Percentiles rank a stretch among this genome's conserved stretches.
These are phyloP conservation scores for Lepidium sativum DNA, from an alignment of 345 rosid genomes.

Conservation along the genomic window DNA sequence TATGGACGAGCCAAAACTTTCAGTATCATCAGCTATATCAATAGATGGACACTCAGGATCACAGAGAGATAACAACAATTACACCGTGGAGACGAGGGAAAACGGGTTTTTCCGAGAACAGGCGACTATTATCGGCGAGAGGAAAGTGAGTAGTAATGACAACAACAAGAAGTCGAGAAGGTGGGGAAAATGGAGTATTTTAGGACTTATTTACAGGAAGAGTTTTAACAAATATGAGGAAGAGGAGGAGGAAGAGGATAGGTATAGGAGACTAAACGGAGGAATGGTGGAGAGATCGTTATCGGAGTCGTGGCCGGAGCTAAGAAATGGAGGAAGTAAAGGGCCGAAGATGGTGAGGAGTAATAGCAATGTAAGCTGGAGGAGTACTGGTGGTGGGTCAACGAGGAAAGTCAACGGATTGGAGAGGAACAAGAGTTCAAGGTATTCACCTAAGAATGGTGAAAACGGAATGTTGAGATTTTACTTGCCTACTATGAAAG, in stretches of 20 bases:
- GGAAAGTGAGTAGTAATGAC: constrained; percentile 30
- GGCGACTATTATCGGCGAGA: constrained; percentile 24
- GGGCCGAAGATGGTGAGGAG: constrained; percentile 75
- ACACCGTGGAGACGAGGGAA: constrained; percentile 36
- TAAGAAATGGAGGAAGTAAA: constrained; percentile 50
- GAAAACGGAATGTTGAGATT: constrained; percentile 78
- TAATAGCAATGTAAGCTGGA: constrained; percentile 94
- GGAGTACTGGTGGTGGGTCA: constrained; percentile 56
- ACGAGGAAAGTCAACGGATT: constrained; percentile 47
- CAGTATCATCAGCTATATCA: constrained; percentile 45
- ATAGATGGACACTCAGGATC: constrained; percentile 67
- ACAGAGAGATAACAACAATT: constrained; percentile 49
- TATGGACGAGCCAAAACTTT: constrained; percentile 66
- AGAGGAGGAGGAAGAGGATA: constrained; percentile 80
- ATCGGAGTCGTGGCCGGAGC: constrained; percentile 91
- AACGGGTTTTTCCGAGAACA: constrained; percentile 42
- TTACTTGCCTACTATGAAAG: constrained; percentile 65
- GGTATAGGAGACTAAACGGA: constrained; percentile 65
- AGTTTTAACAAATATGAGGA: constrained; percentile 80
- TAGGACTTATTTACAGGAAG: constrained; percentile 70
- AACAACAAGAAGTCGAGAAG: constrained; percentile 65
- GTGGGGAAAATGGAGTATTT: constrained; percentile 93
- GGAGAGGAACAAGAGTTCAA: constrained; percentile 75
- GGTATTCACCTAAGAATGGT: constrained; percentile 63
- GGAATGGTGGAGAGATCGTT: constrained; percentile 69